phyloP scores from a whole-genome alignment of 192 early-diverging fungal genomes.

The Entomortierella chlamydospora region DNA sequence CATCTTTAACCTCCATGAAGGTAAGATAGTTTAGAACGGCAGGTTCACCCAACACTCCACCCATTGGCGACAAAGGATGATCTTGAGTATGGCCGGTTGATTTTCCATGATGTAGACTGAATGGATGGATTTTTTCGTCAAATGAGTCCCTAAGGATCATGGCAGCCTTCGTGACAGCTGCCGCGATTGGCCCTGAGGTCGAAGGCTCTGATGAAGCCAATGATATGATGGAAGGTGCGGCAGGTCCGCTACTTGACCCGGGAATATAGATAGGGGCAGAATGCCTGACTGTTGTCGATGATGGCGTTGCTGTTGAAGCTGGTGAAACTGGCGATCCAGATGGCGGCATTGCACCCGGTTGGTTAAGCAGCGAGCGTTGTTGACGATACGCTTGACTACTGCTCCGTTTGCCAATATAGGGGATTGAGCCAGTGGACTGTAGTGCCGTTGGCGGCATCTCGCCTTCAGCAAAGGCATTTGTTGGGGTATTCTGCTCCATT shows the following conservation, averaged over 20 bases:
- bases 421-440: slow-evolving; percentile 21
- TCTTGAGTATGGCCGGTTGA: background rate
- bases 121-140: slow-evolving; percentile 30
- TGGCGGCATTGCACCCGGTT: background rate
- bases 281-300: background rate
- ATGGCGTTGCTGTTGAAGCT: background rate
- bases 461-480: background rate
- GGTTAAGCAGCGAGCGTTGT: slow-evolving; percentile 1
- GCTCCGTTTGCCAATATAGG: slow-evolving; percentile 35
- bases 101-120: slow-evolving; percentile 9
- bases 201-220: background rate
- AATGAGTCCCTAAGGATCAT: slow-evolving; percentile 11
- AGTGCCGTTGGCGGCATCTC: background rate
- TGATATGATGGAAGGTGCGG: background rate
- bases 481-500: background rate
- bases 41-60: background rate
- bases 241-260: background rate
- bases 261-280: background rate
- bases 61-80: background rate
- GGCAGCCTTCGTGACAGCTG: background rate
- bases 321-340: background rate
- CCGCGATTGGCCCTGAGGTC: background rate
- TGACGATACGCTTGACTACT: slow-evolving; percentile 47
- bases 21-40: slow-evolving; percentile 11
- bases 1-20: slow-evolving; percentile 68